Conservation (phyloP, 257 asterid genomes). For the Scutellaria minor region DNA sequence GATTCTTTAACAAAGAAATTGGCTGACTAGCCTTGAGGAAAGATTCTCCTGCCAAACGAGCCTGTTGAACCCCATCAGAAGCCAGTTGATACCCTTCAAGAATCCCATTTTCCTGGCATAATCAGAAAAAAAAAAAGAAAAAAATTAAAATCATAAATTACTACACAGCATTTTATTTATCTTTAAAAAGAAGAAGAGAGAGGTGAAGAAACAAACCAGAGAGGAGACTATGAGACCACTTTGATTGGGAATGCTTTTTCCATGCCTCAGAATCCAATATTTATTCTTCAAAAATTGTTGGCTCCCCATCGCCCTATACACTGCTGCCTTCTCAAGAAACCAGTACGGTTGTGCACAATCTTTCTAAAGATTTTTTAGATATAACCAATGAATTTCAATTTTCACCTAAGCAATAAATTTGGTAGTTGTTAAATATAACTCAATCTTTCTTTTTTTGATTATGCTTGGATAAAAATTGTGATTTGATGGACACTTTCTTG, state of each 20-base stretch:
- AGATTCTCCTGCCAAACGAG: constrained; percentile 73
- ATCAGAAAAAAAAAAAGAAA: not conserved
- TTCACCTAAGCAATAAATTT: too few relatives aligned
- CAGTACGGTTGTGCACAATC: too few relatives aligned
- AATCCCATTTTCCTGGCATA: constrained; percentile 76
- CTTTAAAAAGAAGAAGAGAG: not conserved
- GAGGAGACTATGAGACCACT: constrained; percentile 86
- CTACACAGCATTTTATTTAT: not conserved
- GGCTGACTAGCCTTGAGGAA: constrained; percentile 61
- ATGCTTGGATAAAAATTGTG: too few relatives aligned
- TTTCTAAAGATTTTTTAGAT: too few relatives aligned
- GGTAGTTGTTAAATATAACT: too few relatives aligned
- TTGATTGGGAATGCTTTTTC: constrained; percentile 91
- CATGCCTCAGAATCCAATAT: constrained; percentile 89
- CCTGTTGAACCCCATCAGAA: constrained; percentile 83
- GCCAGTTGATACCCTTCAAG: constrained; percentile 81
- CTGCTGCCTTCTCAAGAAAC: not conserved
- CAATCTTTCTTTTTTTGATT: too few relatives aligned
- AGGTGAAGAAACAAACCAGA: constrained; percentile 45
- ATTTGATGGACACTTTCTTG: too few relatives aligned
- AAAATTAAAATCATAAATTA: not conserved
- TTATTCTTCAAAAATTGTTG: constrained; percentile 53
- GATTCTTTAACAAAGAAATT: not conserved
- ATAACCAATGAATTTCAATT: too few relatives aligned
- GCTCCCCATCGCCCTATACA: constrained; percentile 21